Evolutionary conservation across 2,329 filamentous ascomycete genomes (phyloP).

Genomic region (Emericellopsis cladophorae): DNA sequence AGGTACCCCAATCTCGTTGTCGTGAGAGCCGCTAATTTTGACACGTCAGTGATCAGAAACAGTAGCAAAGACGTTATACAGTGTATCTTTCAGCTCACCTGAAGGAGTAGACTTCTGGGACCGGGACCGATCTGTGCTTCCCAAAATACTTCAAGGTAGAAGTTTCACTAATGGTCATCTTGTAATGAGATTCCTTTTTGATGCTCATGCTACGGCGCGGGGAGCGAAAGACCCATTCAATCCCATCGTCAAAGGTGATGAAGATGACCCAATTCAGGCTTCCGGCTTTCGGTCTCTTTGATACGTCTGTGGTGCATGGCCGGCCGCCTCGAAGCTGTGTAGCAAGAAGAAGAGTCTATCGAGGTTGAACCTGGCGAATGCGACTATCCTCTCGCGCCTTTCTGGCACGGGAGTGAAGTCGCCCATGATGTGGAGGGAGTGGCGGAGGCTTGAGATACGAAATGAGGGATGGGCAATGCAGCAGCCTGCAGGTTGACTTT

Average conservation of each 20-base stretch:
- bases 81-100: constrained; percentile 4
- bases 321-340: constrained; percentile 4
- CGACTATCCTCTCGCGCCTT: background rate
- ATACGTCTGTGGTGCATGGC: constrained; percentile 6
- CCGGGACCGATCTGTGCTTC: constrained; percentile 5
- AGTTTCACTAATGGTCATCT: constrained; percentile 9
- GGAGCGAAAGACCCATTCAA: constrained; percentile 9
- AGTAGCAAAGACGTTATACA: background rate
- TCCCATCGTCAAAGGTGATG: constrained; percentile 8
- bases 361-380: constrained; percentile 6
- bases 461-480: no score
- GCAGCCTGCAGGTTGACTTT: no score
- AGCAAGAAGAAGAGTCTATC: constrained; percentile 8
- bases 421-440: no score
- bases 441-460: no score
- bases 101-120: constrained; percentile 10
- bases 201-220: constrained; percentile 2
- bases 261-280: constrained; percentile 10
- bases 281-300: constrained; percentile 5
- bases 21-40: background rate
- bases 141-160: constrained; percentile 8
- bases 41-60: background rate
- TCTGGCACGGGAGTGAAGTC: no score
- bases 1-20: constrained; percentile 9
- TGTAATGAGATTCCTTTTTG: constrained; percentile 5